These are phyloP conservation scores for Anastatica hierochuntica DNA, from an alignment of 345 rosid genomes.

Conservation along the genomic window DNA sequence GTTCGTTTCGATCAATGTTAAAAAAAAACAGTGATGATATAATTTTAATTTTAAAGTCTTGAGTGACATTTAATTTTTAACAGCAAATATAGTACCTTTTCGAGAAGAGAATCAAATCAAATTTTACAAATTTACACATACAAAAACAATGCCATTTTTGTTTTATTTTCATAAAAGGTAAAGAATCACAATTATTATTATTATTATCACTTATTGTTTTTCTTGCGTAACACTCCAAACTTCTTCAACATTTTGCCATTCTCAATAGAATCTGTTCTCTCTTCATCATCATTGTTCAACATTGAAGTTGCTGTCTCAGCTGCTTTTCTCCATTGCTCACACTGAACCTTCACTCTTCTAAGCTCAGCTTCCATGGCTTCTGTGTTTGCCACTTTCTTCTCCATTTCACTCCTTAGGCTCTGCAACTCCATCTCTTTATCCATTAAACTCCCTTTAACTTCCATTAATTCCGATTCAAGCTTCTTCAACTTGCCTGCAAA, in stretches of 20 bases:
- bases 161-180: too few species aligned
- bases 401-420: slow-evolving; percentile 42
- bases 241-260: slow-evolving; percentile 79
- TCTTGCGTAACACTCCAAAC: slow-evolving; percentile 88
- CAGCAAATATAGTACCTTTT: slow-evolving; percentile 4
- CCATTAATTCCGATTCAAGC: too few species aligned
- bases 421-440: slow-evolving; percentile 44
- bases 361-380: slow-evolving; percentile 59
- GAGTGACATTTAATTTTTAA: too few species aligned
- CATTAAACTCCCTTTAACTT: too few species aligned
- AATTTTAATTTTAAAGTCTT: too few species aligned
- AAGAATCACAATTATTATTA: not conserved
- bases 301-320: slow-evolving; percentile 93
- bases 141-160: not conserved
- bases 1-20: too few species aligned
- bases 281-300: slow-evolving; percentile 57
- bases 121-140: slow-evolving; percentile 16
- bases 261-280: slow-evolving; percentile 34
- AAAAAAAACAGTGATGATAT: too few species aligned
- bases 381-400: slow-evolving; percentile 36
- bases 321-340: slow-evolving; percentile 97
- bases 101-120: slow-evolving; percentile 4
- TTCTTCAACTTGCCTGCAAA: too few species aligned
- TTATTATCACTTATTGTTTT: slow-evolving; percentile 45
- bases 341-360: too few species aligned